Percentiles rank a stretch among this genome's conserved stretches.
Evolutionary conservation across 441 rosid genomes (phyloP).

Genomic region (Populus trichocarpa): DNA sequence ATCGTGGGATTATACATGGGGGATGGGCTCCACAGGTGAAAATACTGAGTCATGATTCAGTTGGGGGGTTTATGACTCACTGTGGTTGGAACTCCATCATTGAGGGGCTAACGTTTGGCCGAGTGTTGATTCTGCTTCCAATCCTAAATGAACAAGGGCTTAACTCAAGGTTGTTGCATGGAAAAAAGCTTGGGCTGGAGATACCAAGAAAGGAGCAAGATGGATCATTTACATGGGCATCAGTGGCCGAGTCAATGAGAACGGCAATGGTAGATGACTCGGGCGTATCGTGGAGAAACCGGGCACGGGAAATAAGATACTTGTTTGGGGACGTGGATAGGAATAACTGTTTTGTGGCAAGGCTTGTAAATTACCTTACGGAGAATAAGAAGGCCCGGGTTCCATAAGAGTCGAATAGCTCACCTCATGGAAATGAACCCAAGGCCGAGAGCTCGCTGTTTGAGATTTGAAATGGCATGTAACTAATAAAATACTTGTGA

Average conservation of each 20-base stretch:
- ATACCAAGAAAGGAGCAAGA: constrained; percentile 42
- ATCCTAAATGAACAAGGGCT: constrained; percentile 56
- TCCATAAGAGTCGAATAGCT: background rate
- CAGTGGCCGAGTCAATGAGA: constrained; percentile 43
- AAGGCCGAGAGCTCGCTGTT: background rate
- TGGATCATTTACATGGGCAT: constrained; percentile 47
- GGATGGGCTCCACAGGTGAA: constrained; percentile 61
- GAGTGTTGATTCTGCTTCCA: constrained; percentile 46
- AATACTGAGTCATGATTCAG: constrained; percentile 47
- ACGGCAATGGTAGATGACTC: constrained; percentile 35
- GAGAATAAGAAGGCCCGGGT: constrained; percentile 4
- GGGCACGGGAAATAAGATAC: constrained; percentile 19
- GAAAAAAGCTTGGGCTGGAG: constrained; percentile 49
- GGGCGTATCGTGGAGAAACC: constrained; percentile 27
- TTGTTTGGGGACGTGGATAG: constrained; percentile 31
- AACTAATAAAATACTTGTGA: no score
- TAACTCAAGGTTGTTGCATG: constrained; percentile 48
- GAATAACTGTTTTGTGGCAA: constrained; percentile 22
- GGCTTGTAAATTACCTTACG: constrained; percentile 12
- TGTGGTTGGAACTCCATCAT: constrained; percentile 69
- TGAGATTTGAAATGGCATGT: background rate
- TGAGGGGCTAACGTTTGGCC: constrained; percentile 33
- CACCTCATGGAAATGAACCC: background rate
- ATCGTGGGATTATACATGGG: constrained; percentile 19
- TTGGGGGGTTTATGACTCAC: constrained; percentile 41